A percentile compares a stretch with the other conserved stretches of the same genome.
phyloP scores from a whole-genome alignment of 1,284 basidiomycete genomes.

The Rhodotorula sp. region DNA sequence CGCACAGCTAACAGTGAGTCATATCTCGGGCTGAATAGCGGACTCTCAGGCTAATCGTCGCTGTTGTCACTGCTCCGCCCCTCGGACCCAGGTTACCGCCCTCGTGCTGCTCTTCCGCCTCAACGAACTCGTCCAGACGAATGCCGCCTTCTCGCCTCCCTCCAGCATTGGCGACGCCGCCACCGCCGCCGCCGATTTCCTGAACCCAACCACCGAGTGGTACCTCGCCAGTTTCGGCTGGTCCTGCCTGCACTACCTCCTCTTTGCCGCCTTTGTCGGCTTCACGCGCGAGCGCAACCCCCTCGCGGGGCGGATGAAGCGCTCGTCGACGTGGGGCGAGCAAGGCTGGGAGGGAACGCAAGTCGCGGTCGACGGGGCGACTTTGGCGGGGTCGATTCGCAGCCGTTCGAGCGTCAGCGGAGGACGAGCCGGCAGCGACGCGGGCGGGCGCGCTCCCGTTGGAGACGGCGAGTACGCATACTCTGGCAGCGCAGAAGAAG shows the following conservation, averaged over 20 bases:
- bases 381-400: background rate
- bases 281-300: slow-evolving; percentile 5
- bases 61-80: background rate
- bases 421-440: background rate
- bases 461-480: background rate
- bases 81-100: slow-evolving; percentile 14
- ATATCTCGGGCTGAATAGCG: too few species aligned
- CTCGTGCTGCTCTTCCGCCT: slow-evolving; percentile 33
- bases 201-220: slow-evolving; percentile 21
- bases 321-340: slow-evolving; percentile 4
- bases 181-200: background rate
- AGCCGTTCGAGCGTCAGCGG: background rate
- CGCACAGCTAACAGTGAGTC: slow-evolving; percentile 14
- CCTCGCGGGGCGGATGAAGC: background rate
- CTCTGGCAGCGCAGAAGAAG: background rate
- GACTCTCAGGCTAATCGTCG: too few species aligned
- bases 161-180: too few species aligned
- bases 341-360: slow-evolving; percentile 15
- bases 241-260: slow-evolving; percentile 19
- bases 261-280: slow-evolving; percentile 11
- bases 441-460: background rate
- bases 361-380: background rate
- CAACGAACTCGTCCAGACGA: slow-evolving; percentile 26
- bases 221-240: slow-evolving; percentile 23
- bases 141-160: background rate